Evolutionary conservation across 495 filamentous ascomycete species (phyloP).

Genomic region (Penicillium angulare): DNA sequence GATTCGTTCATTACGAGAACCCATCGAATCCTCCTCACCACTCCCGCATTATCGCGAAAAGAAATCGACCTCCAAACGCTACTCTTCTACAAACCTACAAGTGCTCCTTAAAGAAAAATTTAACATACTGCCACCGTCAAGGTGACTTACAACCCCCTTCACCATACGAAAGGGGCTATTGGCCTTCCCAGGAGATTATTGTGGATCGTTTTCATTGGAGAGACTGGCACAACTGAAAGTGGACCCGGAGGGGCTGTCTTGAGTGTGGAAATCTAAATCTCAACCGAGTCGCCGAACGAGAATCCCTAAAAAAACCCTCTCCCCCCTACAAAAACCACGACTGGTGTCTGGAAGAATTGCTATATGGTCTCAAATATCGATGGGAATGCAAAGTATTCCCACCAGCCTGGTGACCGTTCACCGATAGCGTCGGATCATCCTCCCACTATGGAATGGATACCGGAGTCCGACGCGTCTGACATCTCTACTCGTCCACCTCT

Average conservation of each 20-base stretch:
- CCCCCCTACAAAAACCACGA: not conserved
- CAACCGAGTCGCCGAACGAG: constrained; percentile 20
- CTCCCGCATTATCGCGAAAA: too few species aligned
- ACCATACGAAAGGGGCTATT: too few species aligned
- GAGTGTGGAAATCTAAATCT: constrained; percentile 19
- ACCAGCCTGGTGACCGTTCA: constrained; percentile 41
- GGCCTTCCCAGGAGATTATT: too few species aligned
- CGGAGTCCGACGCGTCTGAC: constrained; percentile 38
- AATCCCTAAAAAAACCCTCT: constrained; percentile 2
- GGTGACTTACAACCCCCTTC: too few species aligned
- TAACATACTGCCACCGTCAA: too few species aligned
- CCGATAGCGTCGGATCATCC: constrained; percentile 42
- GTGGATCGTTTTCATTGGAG: constrained; percentile 1
- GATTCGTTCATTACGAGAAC: too few species aligned
- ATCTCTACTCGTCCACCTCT: constrained; percentile 41
- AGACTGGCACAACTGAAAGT: not conserved
- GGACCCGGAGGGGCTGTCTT: constrained; percentile 20
- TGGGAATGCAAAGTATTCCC: constrained; percentile 44
- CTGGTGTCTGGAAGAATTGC: constrained; percentile 23
- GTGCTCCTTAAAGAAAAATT: not conserved
- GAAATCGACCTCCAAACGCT: not conserved
- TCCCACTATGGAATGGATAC: constrained; percentile 44
- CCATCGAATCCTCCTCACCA: too few species aligned
- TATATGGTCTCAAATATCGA: constrained; percentile 47
- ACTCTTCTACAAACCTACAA: not conserved